Percentiles rank a stretch among this genome's conserved stretches.
phyloP scores from a whole-genome alignment of 495 filamentous ascomycete genomes.

The Talaromyces thailandensis region DNA sequence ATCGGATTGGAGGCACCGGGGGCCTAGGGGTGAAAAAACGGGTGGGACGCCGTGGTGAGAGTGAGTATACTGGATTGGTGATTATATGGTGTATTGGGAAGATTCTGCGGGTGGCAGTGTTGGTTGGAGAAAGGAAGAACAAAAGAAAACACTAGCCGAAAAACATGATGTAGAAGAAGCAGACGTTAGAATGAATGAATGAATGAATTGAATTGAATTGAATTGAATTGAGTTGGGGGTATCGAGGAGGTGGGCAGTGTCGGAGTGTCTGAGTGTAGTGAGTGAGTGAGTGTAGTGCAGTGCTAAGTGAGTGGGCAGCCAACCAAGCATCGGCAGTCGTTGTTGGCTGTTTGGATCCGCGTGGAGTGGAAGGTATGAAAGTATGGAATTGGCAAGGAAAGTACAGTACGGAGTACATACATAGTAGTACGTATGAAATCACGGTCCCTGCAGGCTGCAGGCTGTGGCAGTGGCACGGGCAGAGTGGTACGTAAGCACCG shows the following conservation, averaged over 20 bases:
- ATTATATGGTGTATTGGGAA: neutral
- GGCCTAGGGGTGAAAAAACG: neutral
- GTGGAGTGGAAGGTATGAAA: neutral
- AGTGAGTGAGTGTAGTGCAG: no score
- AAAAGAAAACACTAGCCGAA: neutral
- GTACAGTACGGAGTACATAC: no score
- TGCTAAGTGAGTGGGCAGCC: neutral
- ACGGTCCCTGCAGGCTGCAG: neutral
- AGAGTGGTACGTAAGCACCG: neutral
- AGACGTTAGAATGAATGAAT: neutral
- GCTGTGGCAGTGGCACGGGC: neutral
- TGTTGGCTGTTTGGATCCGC: neutral
- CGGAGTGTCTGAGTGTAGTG: no score
- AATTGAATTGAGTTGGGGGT: neutral
- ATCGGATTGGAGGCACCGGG: constrained; percentile 7
- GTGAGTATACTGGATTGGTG: no score
- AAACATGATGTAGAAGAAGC: neutral
- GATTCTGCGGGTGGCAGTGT: neutral
- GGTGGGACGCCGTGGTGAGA: neutral
- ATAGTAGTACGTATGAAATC: no score
- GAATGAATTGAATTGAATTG: neutral
- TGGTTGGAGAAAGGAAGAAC: neutral
- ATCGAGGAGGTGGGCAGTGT: neutral
- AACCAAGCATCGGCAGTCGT: neutral
- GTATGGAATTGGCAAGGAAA: no score